phyloP scores from a whole-genome alignment of 2,329 filamentous ascomycete genomes.

The Xylaria sp. region DNA sequence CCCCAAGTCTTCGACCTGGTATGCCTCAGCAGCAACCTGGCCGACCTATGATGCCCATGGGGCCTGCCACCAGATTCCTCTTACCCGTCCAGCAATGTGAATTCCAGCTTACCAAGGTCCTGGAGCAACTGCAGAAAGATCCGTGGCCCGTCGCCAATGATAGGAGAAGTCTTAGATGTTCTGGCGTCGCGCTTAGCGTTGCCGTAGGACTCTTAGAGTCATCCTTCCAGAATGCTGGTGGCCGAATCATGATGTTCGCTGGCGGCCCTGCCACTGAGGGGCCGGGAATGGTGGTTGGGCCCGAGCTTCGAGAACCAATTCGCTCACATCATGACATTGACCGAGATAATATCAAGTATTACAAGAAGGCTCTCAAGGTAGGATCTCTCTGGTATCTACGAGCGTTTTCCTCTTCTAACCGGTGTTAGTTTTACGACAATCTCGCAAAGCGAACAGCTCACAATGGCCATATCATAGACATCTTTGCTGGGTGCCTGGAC shows the following conservation, averaged over 20 bases:
- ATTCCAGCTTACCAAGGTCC: slow-evolving; percentile 94
- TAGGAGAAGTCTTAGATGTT: slow-evolving; percentile 88
- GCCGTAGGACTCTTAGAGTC: slow-evolving; percentile 92
- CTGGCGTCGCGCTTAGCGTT: slow-evolving; percentile 95
- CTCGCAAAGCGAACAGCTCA: slow-evolving; percentile 94
- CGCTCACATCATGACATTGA: slow-evolving; percentile 99
- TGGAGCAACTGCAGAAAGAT: slow-evolving; percentile 95
- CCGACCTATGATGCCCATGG: slow-evolving; percentile 77
- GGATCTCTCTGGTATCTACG: slow-evolving; percentile 37
- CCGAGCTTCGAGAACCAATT: slow-evolving; percentile 94
- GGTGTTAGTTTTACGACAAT: slow-evolving; percentile 84
- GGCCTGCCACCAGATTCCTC: slow-evolving; percentile 88
- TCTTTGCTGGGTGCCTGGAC: slow-evolving; percentile 96
- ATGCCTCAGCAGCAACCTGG: slow-evolving; percentile 79
- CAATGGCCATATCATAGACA: slow-evolving; percentile 97
- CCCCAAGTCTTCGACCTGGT: slow-evolving; percentile 77
- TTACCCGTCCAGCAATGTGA: slow-evolving; percentile 95
- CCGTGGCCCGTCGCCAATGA: slow-evolving; percentile 98
- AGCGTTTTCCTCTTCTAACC: slow-evolving; percentile 45
- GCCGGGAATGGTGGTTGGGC: slow-evolving; percentile 94
- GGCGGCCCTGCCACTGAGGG: slow-evolving; percentile 96
- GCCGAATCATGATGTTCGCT: slow-evolving; percentile 96
- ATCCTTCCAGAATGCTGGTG: slow-evolving; percentile 94
- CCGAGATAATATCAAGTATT: slow-evolving; percentile 98
- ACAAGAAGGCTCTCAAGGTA: slow-evolving; percentile 98